A percentile compares a stretch with the other conserved stretches of the same genome.
Conservation (phyloP, 2,329 filamentous ascomycete species). For the Pseudogymnoascus sp. region DNA sequence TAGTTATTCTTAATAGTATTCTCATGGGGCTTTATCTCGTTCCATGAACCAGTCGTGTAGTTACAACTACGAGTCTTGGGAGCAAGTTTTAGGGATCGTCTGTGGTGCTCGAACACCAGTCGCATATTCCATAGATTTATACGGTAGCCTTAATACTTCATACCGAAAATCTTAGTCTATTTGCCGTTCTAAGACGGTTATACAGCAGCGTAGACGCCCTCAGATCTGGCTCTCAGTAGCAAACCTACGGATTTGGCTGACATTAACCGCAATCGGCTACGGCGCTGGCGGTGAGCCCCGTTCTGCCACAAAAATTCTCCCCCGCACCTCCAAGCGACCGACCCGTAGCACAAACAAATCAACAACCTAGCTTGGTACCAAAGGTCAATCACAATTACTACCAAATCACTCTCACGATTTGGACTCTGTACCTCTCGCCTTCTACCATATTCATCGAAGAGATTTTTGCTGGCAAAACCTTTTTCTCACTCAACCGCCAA, state of each 20-base stretch:
- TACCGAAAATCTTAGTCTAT: neutral
- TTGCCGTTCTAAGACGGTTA: no score
- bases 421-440: neutral
- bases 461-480: neutral
- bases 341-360: neutral
- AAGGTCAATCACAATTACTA: slow-evolving; percentile 7
- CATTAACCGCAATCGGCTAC: neutral
- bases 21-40: neutral
- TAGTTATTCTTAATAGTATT: neutral
- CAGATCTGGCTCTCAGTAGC: neutral
- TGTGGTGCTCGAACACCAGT: no score
- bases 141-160: neutral
- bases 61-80: no score
- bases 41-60: no score
- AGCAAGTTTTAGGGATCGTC: no score
- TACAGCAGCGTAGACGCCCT: neutral
- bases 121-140: neutral
- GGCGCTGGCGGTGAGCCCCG: neutral
- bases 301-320: slow-evolving; percentile 10
- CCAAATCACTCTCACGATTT: neutral
- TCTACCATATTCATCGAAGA: neutral
- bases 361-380: slow-evolving; percentile 3
- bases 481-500: slow-evolving; percentile 20
- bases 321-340: slow-evolving; percentile 4
- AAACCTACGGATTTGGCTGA: neutral